These are phyloP conservation scores for Talaromyces sp. DNA, from an alignment of 2,329 filamentous ascomycete genomes.

Conservation along the genomic window DNA sequence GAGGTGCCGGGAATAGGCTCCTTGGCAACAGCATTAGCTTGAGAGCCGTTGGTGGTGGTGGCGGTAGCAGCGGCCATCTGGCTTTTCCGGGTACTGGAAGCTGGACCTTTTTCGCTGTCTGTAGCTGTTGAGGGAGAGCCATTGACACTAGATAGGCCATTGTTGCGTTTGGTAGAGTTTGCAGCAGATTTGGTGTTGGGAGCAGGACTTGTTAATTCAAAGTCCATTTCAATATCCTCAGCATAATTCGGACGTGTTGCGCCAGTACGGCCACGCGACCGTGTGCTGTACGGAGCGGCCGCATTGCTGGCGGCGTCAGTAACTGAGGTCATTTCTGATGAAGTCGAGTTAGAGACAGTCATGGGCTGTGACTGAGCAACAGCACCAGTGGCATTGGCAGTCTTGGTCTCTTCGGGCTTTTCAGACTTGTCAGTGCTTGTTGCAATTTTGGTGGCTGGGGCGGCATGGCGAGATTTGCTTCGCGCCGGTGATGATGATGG, in stretches of 20 bases:
- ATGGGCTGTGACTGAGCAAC: constrained; percentile 39
- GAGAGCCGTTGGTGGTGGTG: constrained; percentile 31
- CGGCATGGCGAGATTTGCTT: constrained; percentile 11
- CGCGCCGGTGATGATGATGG: constrained; percentile 31
- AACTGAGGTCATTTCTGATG: constrained; percentile 31
- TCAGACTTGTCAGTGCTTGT: constrained; percentile 1
- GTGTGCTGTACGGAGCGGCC: constrained; percentile 78
- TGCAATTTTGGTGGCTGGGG: constrained; percentile 6
- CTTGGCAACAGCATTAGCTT: constrained; percentile 30
- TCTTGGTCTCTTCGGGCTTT: neutral
- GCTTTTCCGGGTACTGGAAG: constrained; percentile 38
- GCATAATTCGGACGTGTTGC: constrained; percentile 86
- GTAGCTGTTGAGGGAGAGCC: constrained; percentile 24
- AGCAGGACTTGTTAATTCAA: constrained; percentile 53
- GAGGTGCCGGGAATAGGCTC: constrained; percentile 54
- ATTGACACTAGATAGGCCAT: constrained; percentile 19
- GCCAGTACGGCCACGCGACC: constrained; percentile 81
- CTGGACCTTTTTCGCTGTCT: constrained; percentile 36
- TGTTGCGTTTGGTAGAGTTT: constrained; percentile 21
- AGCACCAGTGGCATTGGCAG: constrained; percentile 17
- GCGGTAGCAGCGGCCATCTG: constrained; percentile 14
- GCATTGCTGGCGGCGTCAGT: constrained; percentile 40
- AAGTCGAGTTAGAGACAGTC: constrained; percentile 40
- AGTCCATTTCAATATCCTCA: constrained; percentile 86
- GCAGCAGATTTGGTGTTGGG: constrained; percentile 24